Base-by-base conservation (phyloP, 306 rosid genomes). In the Cyamopsis tetragonoloba region DNA sequence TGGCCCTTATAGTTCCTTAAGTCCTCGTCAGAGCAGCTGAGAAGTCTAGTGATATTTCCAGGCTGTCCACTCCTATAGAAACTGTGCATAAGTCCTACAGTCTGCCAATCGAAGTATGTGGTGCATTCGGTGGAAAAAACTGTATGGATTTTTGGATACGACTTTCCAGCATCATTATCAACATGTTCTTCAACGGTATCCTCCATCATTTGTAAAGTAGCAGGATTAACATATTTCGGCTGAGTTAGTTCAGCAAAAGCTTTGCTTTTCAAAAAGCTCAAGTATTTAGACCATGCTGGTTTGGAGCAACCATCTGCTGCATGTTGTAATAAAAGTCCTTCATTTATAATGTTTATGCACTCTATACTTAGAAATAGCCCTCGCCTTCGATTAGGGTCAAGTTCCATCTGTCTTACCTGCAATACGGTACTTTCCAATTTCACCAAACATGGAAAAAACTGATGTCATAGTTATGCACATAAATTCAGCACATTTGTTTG, bases 61-160 rank as follows among this genome's bases (percentile, higher is more conserved):
- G 97, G 99, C 81, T 93, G 99, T 56, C 96, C 95, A 62, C 97
- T 88, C 35, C 19, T 65, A 72, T 34, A 85, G 77, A 93, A 93
- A 81, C 99, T 93, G 80, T 93, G 96, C 71, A 93, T 75, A 51
- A 93, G 80, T 62, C 99, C 99, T 41, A 93, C 95, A 66, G 99
- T 90, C 80, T 93, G 99, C 99, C 99, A 93, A 80, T 93, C 99
- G 12, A 93, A 93, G 80, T 90, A 90, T 4, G 89, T 38, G n/a
- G 81, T 80, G 70, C 99, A 93, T 77, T 93, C 97, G 0, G 99
- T 93, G 57, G 99, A 90, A 61, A 93, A 93, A 38, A 93, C 14
- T 0, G 99, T 90, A 79, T 90, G 97, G 51, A 93, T 90, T 80
- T 89, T 93, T 19, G 97, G 87, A 79, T 81, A 32, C 20, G 86